phyloP scores from a whole-genome alignment of 2,329 filamentous ascomycete species.

The Cryphonectria parasitica region DNA sequence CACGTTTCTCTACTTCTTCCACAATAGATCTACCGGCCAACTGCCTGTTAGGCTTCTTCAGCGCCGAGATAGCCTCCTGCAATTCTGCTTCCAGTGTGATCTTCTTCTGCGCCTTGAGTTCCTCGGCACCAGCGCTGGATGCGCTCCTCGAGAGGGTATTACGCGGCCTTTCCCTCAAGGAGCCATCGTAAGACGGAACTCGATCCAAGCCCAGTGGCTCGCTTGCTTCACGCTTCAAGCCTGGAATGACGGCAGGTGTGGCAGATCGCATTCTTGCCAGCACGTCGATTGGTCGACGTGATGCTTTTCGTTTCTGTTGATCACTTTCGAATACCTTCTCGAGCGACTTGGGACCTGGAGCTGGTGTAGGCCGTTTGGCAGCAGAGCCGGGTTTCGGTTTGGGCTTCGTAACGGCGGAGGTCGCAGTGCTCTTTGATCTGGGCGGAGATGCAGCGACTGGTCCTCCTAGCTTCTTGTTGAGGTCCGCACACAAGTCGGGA shows the following conservation, averaged over 20 bases:
- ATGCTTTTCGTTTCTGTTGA: constrained; percentile 58
- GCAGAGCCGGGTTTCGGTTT: constrained; percentile 57
- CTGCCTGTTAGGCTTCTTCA: constrained; percentile 77
- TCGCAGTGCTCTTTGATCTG: constrained; percentile 54
- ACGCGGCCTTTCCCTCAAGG: constrained; percentile 49
- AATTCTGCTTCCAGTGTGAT: constrained; percentile 71
- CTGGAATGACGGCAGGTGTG: constrained; percentile 62
- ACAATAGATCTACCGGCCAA: constrained; percentile 69
- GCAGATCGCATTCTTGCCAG: constrained; percentile 71
- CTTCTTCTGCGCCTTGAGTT: constrained; percentile 66
- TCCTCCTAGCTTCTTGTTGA: constrained; percentile 78
- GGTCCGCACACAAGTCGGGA: constrained; percentile 69
- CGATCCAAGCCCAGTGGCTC: constrained; percentile 59
- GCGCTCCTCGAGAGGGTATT: constrained; percentile 45
- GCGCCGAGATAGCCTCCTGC: constrained; percentile 71
- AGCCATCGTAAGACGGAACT: constrained; percentile 49
- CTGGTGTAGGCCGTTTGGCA: constrained; percentile 50
- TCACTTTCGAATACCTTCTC: constrained; percentile 67
- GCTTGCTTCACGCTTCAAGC: constrained; percentile 70
- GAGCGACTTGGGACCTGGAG: constrained; percentile 55
- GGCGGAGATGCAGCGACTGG: constrained; percentile 62
- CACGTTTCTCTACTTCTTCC: constrained; percentile 68
- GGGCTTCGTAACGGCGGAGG: constrained; percentile 43
- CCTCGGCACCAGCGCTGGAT: constrained; percentile 55
- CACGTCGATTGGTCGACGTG: constrained; percentile 58